Percentiles rank a stretch among this genome's conserved stretches.
These are phyloP conservation scores for Aphanocladium album DNA, from an alignment of 2,329 filamentous ascomycete genomes.

Conservation along the genomic window DNA sequence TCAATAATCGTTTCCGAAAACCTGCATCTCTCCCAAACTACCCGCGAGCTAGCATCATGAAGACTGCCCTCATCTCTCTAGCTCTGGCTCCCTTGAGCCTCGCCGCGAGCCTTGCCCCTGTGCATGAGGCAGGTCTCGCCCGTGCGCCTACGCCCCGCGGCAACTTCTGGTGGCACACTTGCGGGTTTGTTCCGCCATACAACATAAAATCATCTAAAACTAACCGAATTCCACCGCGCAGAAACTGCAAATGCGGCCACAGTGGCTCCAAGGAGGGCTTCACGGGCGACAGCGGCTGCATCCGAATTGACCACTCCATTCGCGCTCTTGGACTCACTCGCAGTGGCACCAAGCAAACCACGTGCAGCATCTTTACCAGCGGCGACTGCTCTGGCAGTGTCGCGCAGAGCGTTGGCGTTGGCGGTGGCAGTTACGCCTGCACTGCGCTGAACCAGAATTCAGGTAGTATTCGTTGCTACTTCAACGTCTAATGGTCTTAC, in stretches of 20 bases:
- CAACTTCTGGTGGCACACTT: not conserved
- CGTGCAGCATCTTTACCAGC: not conserved
- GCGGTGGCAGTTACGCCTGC: not conserved
- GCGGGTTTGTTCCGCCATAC: not conserved
- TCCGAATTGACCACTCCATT: not conserved
- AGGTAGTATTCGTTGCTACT: not conserved
- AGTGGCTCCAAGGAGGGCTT: not conserved
- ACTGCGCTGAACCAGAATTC: slow-evolving; percentile 1
- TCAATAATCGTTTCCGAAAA: too few species aligned
- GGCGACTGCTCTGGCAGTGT: not conserved
- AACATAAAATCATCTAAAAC: not conserved
- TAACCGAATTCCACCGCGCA: not conserved
- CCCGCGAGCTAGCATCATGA: slow-evolving; percentile 24
- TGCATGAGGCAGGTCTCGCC: not conserved
- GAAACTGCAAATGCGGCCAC: not conserved
- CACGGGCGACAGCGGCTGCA: not conserved
- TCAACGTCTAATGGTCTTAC: not conserved
- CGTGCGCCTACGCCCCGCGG: not conserved
- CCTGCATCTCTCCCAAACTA: too few species aligned
- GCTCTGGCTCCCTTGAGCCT: slow-evolving; percentile 25
- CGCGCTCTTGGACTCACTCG: not conserved
- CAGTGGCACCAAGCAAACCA: not conserved
- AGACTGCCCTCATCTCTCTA: slow-evolving; percentile 38
- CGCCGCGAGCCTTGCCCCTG: not conserved
- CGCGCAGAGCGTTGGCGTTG: not conserved